These are phyloP conservation scores for Lachnum nothofagi DNA, from an alignment of 2,329 filamentous ascomycete species.

Conservation along the genomic window DNA sequence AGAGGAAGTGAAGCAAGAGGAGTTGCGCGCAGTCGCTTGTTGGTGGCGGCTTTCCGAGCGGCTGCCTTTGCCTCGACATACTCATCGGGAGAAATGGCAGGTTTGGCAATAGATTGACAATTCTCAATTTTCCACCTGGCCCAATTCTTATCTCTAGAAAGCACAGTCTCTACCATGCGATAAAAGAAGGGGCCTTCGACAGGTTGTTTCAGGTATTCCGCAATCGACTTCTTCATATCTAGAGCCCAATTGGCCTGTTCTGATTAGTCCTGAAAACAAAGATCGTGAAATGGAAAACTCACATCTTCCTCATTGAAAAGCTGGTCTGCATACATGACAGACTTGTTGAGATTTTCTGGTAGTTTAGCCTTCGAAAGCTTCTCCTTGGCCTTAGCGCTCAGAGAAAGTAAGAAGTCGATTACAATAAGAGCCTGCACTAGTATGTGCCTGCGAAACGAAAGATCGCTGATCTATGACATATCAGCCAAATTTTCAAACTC, in stretches of 20 bases:
- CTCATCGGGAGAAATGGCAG: conserved; percentile 62
- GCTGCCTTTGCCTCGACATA: conserved; percentile 65
- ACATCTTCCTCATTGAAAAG: conserved; percentile 77
- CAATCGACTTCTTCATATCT: conserved; percentile 72
- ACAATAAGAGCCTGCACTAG: conserved; percentile 92
- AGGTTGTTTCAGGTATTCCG: conserved; percentile 74
- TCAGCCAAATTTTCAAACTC: conserved; percentile 23
- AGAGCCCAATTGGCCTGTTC: conserved; percentile 74
- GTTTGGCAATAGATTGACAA: conserved; percentile 78
- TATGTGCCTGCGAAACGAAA: conserved; percentile 89
- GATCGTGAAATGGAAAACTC: conserved; percentile 34
- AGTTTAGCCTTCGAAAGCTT: conserved; percentile 62
- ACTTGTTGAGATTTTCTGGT: conserved; percentile 62
- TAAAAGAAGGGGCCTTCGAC: conserved; percentile 87
- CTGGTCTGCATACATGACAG: conserved; percentile 75
- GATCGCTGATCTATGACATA: conserved; percentile 70
- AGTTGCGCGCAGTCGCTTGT: conserved; percentile 63
- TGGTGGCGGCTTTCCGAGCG: conserved; percentile 61
- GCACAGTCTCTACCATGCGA: conserved; percentile 92
- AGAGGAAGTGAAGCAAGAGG: conserved; percentile 71
- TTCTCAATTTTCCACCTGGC: conserved; percentile 96
- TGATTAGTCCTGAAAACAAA: conserved; percentile 1
- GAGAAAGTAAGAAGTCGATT: conserved; percentile 88
- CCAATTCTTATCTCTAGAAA: conserved; percentile 97
- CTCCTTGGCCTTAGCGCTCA: conserved; percentile 75